Percentiles rank a stretch among this genome's conserved stretches.
phyloP scores from a whole-genome alignment of 345 rosid genomes.

The Salix suchowensis region DNA sequence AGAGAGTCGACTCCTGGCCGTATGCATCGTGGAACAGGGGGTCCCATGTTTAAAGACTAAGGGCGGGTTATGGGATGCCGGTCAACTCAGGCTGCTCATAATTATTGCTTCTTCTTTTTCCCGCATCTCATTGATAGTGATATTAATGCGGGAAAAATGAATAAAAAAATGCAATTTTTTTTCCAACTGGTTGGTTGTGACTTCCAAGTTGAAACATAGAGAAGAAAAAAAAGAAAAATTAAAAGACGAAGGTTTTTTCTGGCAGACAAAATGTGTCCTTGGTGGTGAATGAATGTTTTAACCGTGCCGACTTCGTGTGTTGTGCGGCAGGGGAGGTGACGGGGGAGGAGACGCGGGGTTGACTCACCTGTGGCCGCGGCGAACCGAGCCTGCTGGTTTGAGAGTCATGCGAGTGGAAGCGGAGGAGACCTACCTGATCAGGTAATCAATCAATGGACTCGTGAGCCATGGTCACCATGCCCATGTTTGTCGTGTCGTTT shows the following conservation, averaged over 20 bases:
- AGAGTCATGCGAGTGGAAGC: background rate
- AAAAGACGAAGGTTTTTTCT: background rate
- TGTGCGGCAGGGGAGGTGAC: background rate
- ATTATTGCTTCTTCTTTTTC: background rate
- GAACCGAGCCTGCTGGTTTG: background rate
- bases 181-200: background rate
- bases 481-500: background rate
- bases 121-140: background rate
- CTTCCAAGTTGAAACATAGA: background rate
- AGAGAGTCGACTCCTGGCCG: background rate
- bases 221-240: background rate
- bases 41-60: background rate
- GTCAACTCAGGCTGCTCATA: background rate
- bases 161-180: background rate
- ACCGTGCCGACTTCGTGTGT: background rate
- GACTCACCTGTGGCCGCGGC: background rate
- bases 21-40: background rate
- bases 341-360: background rate
- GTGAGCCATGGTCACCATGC: background rate
- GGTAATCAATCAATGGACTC: background rate
- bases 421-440: background rate
- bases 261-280: background rate
- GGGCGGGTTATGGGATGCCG: background rate
- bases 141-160: background rate
- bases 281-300: background rate